A percentile compares a stretch with the other conserved stretches of the same genome.
phyloP scores from a whole-genome alignment of 2,329 filamentous ascomycete genomes.

The Torrubiella hemipterigena region DNA sequence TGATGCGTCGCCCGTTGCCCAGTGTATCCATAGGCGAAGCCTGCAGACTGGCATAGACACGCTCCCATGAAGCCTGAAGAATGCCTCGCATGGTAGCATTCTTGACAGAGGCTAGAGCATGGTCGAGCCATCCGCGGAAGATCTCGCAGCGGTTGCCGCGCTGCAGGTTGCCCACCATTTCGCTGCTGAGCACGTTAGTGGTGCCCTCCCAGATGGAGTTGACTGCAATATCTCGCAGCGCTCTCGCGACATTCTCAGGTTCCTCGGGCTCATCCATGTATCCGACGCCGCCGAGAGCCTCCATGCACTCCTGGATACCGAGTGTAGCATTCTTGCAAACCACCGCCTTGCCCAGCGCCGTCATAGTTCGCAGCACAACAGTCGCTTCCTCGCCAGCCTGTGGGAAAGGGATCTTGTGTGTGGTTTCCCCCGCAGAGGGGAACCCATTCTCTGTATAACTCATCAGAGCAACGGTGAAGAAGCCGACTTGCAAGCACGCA shows the following conservation, averaged over 20 bases:
- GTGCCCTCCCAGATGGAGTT: conserved; percentile 9
- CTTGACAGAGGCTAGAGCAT: neutral
- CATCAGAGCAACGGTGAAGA: conserved; percentile 6
- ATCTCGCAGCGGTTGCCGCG: conserved; percentile 3
- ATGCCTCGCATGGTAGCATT: neutral
- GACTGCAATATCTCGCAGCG: conserved; percentile 6
- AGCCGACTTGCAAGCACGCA: conserved; percentile 4
- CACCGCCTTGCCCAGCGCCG: conserved; percentile 6
- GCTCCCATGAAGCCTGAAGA: conserved; percentile 1
- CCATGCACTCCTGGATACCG: conserved; percentile 8
- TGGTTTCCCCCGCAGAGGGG: neutral
- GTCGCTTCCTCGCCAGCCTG: conserved; percentile 2
- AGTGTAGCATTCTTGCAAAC: conserved; percentile 5
- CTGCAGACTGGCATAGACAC: neutral
- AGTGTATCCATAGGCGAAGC: conserved; percentile 2
- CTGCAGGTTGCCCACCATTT: conserved; percentile 7
- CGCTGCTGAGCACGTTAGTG: conserved; percentile 8
- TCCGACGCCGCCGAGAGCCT: conserved; percentile 7
- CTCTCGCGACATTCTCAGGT: conserved; percentile 6
- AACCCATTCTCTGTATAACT: conserved; percentile 8
- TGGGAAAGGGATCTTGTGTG: conserved; percentile 1
- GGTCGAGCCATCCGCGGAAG: conserved; percentile 2
- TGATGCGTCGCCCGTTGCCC: conserved; percentile 5
- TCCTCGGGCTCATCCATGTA: conserved; percentile 9
- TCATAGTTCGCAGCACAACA: conserved; percentile 5